Conservation (phyloP, 208 protist species). For the Trypanosoma theileri region DNA sequence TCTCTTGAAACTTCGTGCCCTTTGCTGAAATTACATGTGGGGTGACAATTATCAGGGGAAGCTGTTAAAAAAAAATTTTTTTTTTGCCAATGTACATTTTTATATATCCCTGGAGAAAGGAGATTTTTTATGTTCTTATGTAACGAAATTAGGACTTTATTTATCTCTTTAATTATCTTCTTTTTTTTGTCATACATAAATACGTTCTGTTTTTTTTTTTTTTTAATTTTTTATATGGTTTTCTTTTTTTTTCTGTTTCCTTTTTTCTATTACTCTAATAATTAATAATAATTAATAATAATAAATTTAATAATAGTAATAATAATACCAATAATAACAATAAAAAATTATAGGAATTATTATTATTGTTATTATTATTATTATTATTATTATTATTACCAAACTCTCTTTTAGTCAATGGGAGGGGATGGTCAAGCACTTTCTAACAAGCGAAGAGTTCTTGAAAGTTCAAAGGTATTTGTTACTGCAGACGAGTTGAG, state of each 20-base stretch:
- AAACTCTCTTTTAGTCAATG: conserved; percentile 24
- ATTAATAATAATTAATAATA: conserved; percentile 4
- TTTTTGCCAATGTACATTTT: no score
- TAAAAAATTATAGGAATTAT: background rate
- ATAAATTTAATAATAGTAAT: background rate
- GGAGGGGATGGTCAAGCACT: conserved; percentile 82
- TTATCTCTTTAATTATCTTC: background rate
- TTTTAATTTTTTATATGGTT: no score
- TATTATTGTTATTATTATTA: background rate
- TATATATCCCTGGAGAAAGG: no score
- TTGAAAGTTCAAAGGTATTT: conserved; percentile 55
- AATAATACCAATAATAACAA: background rate
- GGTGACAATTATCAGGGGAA: background rate
- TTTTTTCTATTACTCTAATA: no score
- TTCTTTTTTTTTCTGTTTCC: no score
- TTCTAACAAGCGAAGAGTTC: conserved; percentile 69
- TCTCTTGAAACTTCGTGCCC: conserved; percentile 34
- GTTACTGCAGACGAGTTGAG: conserved; percentile 28
- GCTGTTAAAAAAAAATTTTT: conserved; percentile 3
- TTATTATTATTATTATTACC: background rate
- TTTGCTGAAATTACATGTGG: conserved; percentile 19
- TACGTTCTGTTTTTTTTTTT: no score
- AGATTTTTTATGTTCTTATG: background rate
- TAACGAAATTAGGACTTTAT: conserved; percentile 12
- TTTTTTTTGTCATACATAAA: background rate